Base-by-base conservation (phyloP, 192 early-diverging fungal species). In the Haplosporangium gracile region DNA sequence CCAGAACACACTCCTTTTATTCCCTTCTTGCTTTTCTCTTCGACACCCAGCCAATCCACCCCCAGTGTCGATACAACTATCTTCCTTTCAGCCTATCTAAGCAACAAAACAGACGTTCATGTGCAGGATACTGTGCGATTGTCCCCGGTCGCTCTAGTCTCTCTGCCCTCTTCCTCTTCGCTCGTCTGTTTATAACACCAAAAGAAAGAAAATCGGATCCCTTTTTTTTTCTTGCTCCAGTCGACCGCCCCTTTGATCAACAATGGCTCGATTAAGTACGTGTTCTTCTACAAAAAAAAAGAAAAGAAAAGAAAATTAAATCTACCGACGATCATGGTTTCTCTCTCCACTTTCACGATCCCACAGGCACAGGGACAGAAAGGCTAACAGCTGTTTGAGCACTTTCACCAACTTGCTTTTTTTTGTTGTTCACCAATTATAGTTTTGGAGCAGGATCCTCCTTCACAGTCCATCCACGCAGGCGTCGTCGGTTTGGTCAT, bases 381-480 rank as follows among this genome's bases (percentile, higher is more conserved):
- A 70, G 34, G 34, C 40, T 42, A 42, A 70, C 20, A 60, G 55
- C 20, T 20, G 32, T 36, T 34, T 51, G 49, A 5, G 16, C 10
- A 63, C 55, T 13, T 38, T 43, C 34, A 18, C 36, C 7, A 36
- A 57, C 40, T 45, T 42, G 10, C 15, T 68, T 7, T 34, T 76
- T 57, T 18, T 40, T 13, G 16, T 26, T 65, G 36, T 63, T 18
- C 34, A 20, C 7, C 42, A 22, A 34, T 38, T 2, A 55, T 74
- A 86, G 84, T 78, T 68, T 60, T 86, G 24, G 79, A 86, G 47
- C 73, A 81, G 51, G 65, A 86, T 63, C 84, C 84, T 18, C 84
- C 84, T 32, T 34, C 78, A 8, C 70, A 81, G 63, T 75, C 84
- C 11, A 73, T 86, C 20, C 75, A 86, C 69, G 42, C 75, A 20